Conservation (phyloP, 805 yeast species). For the Pichia eremophila region DNA sequence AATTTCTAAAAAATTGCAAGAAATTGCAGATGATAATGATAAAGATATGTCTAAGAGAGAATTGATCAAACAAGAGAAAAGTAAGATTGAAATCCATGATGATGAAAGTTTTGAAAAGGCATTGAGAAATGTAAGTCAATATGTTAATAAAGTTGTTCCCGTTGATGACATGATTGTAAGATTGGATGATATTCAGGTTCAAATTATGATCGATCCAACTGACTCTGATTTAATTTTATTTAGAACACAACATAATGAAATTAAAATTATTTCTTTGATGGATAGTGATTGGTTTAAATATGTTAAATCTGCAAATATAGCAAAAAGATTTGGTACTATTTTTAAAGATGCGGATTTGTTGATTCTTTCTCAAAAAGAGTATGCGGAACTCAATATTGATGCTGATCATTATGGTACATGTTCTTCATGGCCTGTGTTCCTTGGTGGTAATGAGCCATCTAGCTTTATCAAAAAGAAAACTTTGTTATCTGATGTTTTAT, state of each 20-base stretch:
- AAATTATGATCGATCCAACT: constrained; percentile 43
- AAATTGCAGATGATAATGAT: neutral
- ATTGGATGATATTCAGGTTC: constrained; percentile 76
- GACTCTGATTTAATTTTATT: constrained; percentile 55
- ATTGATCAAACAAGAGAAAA: neutral
- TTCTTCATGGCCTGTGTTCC: constrained; percentile 82
- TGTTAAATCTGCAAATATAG: constrained; percentile 31
- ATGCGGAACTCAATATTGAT: constrained; percentile 32
- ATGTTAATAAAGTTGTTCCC: constrained; percentile 26
- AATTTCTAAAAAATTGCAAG: constrained; percentile 5
- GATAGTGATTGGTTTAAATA: constrained; percentile 21
- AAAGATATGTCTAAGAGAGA: neutral
- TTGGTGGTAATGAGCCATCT: constrained; percentile 49
- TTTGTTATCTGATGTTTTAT: constrained; percentile 55
- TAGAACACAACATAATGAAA: constrained; percentile 63
- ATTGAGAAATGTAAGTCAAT: constrained; percentile 31
- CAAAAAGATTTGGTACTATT: constrained; percentile 62
- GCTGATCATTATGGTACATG: constrained; percentile 47
- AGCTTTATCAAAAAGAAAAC: constrained; percentile 32
- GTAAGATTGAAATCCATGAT: neutral
- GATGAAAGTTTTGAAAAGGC: constrained; percentile 40
- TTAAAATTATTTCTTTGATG: constrained; percentile 58
- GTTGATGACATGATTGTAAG: constrained; percentile 55
- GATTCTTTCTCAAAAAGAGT: constrained; percentile 46
- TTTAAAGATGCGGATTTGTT: constrained; percentile 65